phyloP scores from a whole-genome alignment of 306 rosid genomes.

The Boehmeria nivea region DNA sequence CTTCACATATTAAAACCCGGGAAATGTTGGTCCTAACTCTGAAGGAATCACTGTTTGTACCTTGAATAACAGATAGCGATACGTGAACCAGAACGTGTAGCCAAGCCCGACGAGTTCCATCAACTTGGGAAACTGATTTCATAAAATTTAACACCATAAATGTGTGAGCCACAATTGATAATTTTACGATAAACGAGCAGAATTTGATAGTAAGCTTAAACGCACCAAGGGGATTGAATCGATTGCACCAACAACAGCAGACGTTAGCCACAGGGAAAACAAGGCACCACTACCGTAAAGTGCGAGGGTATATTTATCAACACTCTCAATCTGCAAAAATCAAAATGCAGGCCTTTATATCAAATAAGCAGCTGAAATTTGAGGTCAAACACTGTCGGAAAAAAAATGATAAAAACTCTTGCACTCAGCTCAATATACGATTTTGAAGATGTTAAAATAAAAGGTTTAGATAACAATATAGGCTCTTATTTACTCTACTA shows the following conservation, averaged over 20 bases:
- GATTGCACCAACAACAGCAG: slow-evolving; percentile 70
- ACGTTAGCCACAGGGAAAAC: slow-evolving; percentile 52
- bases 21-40: background rate
- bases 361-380: background rate
- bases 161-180: background rate
- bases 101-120: slow-evolving; percentile 84
- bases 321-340: slow-evolving; percentile 46
- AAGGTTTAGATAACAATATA: too few relatives aligned
- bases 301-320: slow-evolving; percentile 29
- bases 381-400: background rate
- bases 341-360: background rate
- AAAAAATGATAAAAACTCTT: background rate
- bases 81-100: slow-evolving; percentile 70
- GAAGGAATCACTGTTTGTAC: slow-evolving; percentile 29
- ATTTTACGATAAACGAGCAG: background rate
- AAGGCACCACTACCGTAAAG: slow-evolving; percentile 51
- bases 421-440: too few relatives aligned
- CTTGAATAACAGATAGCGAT: slow-evolving; percentile 83
- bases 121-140: slow-evolving; percentile 70
- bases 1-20: background rate
- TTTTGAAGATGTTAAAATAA: too few relatives aligned
- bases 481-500: too few relatives aligned
- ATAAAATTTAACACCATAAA: background rate
- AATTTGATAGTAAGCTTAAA: too few relatives aligned
- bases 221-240: slow-evolving; percentile 86